Evolutionary conservation across 257 asterid species (phyloP).

Genomic region (Solanum virginianum): DNA sequence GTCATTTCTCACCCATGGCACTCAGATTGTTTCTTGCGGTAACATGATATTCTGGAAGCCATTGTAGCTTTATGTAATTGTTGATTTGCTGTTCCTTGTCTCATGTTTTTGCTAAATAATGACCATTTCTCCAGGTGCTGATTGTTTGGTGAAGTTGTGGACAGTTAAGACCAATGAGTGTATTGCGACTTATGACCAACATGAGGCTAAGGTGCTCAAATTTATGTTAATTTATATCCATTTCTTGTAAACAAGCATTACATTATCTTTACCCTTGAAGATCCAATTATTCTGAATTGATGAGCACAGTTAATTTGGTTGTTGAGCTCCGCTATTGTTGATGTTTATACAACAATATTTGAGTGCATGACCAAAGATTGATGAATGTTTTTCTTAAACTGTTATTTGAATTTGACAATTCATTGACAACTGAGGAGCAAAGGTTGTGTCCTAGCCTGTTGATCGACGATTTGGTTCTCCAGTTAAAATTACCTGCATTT

Average conservation of each 20-base stretch:
- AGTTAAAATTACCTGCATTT: background rate
- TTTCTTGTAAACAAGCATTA: background rate
- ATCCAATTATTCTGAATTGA: background rate
- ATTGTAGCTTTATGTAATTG: background rate
- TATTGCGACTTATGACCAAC: conserved; percentile 89
- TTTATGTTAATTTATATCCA: background rate
- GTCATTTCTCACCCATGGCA: conserved; percentile 78
- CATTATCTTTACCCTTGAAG: background rate
- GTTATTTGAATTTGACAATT: background rate
- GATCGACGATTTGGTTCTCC: background rate
- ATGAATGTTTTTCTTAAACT: background rate
- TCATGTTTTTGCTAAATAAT: background rate
- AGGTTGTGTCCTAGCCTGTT: background rate
- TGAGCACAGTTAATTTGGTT: background rate
- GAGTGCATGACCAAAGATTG: background rate
- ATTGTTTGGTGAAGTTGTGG: conserved; percentile 96
- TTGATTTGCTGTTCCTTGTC: background rate
- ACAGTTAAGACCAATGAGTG: conserved; percentile 85
- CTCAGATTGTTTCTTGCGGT: conserved; percentile 93
- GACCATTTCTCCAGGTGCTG: conserved; percentile 52
- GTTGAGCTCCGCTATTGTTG: background rate
- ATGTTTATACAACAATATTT: background rate
- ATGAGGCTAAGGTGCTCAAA: conserved; percentile 74
- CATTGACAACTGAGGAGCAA: background rate
- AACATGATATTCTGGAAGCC: conserved; percentile 9